A percentile compares a stretch with the other conserved stretches of the same genome.
phyloP scores from a whole-genome alignment of 1,284 basidiomycete species.

The Phylloporus sp. region DNA sequence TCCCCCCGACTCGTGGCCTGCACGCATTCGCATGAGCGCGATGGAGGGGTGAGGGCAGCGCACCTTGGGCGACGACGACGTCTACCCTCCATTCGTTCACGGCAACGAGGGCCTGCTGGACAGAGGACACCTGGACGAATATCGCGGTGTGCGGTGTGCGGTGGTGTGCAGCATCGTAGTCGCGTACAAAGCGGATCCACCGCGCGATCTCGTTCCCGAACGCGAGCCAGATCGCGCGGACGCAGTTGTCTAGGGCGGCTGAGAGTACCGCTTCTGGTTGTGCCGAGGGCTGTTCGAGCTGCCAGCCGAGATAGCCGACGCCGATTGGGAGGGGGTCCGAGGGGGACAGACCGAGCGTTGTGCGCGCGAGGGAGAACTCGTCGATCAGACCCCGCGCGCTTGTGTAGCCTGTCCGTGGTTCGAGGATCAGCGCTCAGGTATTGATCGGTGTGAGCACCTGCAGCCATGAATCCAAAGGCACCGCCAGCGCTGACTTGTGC shows the following conservation, averaged over 20 bases:
- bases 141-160: conserved; percentile 57
- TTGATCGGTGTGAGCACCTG: conserved; percentile 48
- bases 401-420: conserved; percentile 58
- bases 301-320: conserved; percentile 77
- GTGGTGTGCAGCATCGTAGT: conserved; percentile 52
- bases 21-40: conserved; percentile 14
- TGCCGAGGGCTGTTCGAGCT: conserved; percentile 56
- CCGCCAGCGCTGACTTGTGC: conserved; percentile 68
- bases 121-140: conserved; percentile 68
- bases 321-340: conserved; percentile 64
- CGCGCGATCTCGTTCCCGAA: conserved; percentile 66
- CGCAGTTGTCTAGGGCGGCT: conserved; percentile 59
- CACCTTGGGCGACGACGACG: conserved; percentile 81
- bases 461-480: conserved; percentile 74
- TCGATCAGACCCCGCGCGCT: conserved; percentile 50
- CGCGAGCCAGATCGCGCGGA: conserved; percentile 77
- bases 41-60: conserved; percentile 4
- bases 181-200: conserved; percentile 69
- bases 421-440: conserved; percentile 15
- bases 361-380: conserved; percentile 59
- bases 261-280: conserved; percentile 48
- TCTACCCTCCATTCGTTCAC: conserved; percentile 70
- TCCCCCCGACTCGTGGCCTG: conserved; percentile 80
- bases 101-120: conserved; percentile 64
- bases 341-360: conserved; percentile 43